These are phyloP conservation scores for Trichosporon sp. DNA, from an alignment of 1,284 basidiomycete genomes.

Conservation along the genomic window DNA sequence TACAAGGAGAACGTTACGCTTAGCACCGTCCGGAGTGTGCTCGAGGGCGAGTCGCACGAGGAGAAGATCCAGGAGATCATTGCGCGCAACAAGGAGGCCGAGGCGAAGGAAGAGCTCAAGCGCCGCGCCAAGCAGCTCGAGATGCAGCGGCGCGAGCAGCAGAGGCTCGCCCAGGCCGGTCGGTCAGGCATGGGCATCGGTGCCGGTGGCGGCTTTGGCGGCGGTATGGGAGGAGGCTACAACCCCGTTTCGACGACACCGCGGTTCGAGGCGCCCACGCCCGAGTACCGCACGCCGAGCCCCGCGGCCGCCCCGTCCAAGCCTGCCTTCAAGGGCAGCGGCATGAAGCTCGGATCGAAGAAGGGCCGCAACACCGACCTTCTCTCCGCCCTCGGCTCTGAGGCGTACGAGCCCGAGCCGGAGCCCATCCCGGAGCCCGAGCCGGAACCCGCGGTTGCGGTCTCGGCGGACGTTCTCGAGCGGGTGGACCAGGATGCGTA, in stretches of 20 bases:
- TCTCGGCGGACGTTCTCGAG: constrained; percentile 66
- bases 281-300: constrained; percentile 47
- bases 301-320: constrained; percentile 61
- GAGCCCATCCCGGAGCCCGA: constrained; percentile 59
- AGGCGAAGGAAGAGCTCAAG: constrained; percentile 99
- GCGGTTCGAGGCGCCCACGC: constrained; percentile 64
- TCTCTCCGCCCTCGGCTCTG: constrained; percentile 81
- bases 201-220: constrained; percentile 60
- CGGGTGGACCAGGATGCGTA: constrained; percentile 77
- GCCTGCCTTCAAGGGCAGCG: constrained; percentile 90
- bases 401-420: constrained; percentile 62
- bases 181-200: constrained; percentile 58
- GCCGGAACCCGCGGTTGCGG: constrained; percentile 61
- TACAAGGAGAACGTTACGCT: constrained; percentile 93
- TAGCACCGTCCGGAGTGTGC: constrained; percentile 83
- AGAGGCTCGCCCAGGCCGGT: constrained; percentile 65
- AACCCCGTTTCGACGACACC: constrained; percentile 62
- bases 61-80: constrained; percentile 99
- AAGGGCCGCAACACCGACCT: constrained; percentile 89
- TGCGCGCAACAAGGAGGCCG: constrained; percentile 97
- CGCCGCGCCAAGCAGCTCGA: constrained; percentile 97
- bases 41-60: constrained; percentile 99
- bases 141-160: constrained; percentile 93
- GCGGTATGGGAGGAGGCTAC: constrained; percentile 60
- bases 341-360: constrained; percentile 90